A percentile compares a stretch with the other conserved stretches of the same genome.
These are phyloP conservation scores for Nothophaeocryptopus gaeumannii DNA, from an alignment of 2,329 filamentous ascomycete species.

Conservation along the genomic window DNA sequence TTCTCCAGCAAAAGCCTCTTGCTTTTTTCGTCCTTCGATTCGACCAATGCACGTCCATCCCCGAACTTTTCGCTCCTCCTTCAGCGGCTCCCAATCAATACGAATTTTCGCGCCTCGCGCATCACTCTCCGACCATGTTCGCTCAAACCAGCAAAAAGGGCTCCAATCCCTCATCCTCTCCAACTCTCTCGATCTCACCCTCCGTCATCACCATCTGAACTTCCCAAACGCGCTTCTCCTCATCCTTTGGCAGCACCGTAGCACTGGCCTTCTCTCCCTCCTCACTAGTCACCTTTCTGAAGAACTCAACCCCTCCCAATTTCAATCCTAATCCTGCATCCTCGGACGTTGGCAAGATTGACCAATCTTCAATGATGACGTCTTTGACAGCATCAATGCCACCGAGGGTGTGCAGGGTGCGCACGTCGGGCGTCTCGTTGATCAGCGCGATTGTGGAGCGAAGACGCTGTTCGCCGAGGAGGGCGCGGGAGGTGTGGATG, in stretches of 20 bases:
- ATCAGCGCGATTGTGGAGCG: slow-evolving; percentile 20
- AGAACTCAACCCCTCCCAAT: slow-evolving; percentile 18
- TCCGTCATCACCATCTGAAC: slow-evolving; percentile 22
- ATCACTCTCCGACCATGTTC: too few species aligned
- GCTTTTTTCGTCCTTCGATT: too few species aligned
- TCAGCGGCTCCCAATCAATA: too few species aligned
- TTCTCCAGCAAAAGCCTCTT: too few species aligned
- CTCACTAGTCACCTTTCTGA: slow-evolving; percentile 19
- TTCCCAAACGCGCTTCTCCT: slow-evolving; percentile 21
- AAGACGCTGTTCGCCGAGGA: slow-evolving; percentile 11
- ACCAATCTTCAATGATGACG: slow-evolving; percentile 24
- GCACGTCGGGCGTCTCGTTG: slow-evolving; percentile 15
- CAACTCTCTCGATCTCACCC: slow-evolving; percentile 15
- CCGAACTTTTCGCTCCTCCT: too few species aligned
- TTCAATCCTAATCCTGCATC: slow-evolving; percentile 21
- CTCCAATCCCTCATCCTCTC: slow-evolving; percentile 18
- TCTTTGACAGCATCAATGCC: slow-evolving; percentile 9
- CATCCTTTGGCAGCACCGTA: slow-evolving; percentile 18
- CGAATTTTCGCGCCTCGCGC: too few species aligned
- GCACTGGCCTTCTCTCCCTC: not conserved
- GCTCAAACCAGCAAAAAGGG: slow-evolving; percentile 6
- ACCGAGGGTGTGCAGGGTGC: not conserved
- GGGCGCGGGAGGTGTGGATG: slow-evolving; percentile 3
- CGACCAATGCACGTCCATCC: too few species aligned
- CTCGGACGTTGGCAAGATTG: slow-evolving; percentile 13